A percentile compares a stretch with the other conserved stretches of the same genome.
These are phyloP conservation scores for Gastrolobium villosum DNA, from an alignment of 306 rosid genomes.

Conservation along the genomic window DNA sequence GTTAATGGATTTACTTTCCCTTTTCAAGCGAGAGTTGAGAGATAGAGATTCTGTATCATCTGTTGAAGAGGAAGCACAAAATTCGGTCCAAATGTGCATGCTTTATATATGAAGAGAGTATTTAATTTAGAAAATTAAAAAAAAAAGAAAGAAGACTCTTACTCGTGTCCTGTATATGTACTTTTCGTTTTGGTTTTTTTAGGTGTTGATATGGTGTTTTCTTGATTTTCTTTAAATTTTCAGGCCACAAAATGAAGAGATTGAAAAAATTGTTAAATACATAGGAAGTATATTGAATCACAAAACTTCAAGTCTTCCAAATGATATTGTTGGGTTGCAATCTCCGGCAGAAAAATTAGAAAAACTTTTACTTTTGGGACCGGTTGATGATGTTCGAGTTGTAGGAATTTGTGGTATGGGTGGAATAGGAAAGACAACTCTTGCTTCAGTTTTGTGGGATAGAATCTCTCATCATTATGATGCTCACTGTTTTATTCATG, in stretches of 20 bases:
- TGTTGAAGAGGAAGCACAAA: too few relatives aligned
- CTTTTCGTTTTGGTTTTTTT: background rate
- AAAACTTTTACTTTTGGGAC: slow-evolving; percentile 5
- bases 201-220: background rate
- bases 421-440: too few relatives aligned
- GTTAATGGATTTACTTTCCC: too few relatives aligned
- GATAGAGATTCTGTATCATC: too few relatives aligned
- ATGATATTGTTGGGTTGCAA: slow-evolving; percentile 29
- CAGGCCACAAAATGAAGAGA: background rate
- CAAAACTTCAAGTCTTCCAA: background rate
- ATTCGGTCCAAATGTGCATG: too few relatives aligned
- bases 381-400: background rate
- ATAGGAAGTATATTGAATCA: background rate
- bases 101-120: too few relatives aligned
- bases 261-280: background rate
- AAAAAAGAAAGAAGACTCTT: too few relatives aligned
- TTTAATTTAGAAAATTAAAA: too few relatives aligned
- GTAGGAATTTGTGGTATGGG: too few relatives aligned
- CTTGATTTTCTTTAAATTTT: background rate
- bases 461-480: slow-evolving; percentile 13
- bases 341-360: slow-evolving; percentile 15
- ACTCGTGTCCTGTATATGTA: background rate
- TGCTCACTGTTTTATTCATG: slow-evolving; percentile 9
- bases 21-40: too few relatives aligned
- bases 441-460: slow-evolving; percentile 1